These are phyloP conservation scores for Heritiera littoralis DNA, from an alignment of 345 rosid genomes.

Conservation along the genomic window DNA sequence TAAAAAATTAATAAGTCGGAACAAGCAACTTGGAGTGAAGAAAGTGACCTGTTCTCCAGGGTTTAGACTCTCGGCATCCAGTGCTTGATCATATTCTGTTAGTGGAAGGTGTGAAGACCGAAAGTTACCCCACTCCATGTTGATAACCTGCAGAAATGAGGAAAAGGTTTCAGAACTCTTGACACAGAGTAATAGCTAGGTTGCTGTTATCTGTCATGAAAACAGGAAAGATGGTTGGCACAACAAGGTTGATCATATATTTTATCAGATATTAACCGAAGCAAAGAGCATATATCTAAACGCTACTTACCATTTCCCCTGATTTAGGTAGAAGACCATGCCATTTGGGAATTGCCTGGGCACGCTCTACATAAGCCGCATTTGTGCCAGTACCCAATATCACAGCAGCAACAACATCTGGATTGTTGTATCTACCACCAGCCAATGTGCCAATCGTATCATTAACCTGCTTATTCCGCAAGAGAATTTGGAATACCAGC, in stretches of 20 bases:
- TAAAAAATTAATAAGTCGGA: neutral
- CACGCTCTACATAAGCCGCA: conserved; percentile 86
- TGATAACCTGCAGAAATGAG: conserved; percentile 53
- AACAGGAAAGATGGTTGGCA: neutral
- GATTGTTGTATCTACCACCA: conserved; percentile 75
- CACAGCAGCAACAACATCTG: conserved; percentile 76
- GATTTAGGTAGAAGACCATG: conserved; percentile 75
- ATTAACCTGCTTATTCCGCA: conserved; percentile 56
- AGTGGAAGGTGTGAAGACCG: conserved; percentile 66
- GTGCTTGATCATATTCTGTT: conserved; percentile 57
- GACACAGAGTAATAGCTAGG: neutral
- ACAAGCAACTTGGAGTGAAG: neutral
- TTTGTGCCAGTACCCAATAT: conserved; percentile 93
- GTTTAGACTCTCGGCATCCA: conserved; percentile 62
- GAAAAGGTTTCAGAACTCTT: neutral
- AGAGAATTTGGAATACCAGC: conserved; percentile 10
- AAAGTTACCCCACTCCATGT: conserved; percentile 86
- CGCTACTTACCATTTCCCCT: conserved; percentile 69
- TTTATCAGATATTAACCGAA: neutral
- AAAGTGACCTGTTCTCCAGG: conserved; percentile 77
- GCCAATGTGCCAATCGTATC: conserved; percentile 92
- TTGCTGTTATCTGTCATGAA: neutral
- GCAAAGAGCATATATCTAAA: neutral
- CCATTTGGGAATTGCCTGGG: conserved; percentile 87
- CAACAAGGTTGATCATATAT: neutral